A percentile compares a stretch with the other conserved stretches of the same genome.
Conservation (phyloP, 257 asterid species). For the Salvia miltiorrhiza region DNA sequence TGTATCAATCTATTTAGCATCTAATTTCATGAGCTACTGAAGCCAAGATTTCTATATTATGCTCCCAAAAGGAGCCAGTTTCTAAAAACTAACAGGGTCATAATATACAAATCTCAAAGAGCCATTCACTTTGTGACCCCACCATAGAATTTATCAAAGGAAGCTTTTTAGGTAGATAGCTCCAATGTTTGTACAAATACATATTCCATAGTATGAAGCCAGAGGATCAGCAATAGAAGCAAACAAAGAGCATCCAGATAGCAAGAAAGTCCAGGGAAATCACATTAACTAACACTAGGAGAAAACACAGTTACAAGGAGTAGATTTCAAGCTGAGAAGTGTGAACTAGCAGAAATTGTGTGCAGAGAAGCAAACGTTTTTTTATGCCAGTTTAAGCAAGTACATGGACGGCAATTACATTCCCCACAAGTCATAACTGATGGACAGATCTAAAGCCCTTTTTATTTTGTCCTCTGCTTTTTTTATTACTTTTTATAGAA, state of each 20-base stretch:
- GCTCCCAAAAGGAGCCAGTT: background rate
- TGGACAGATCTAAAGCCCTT: background rate
- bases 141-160: background rate
- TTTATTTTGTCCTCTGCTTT: background rate
- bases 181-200: background rate
- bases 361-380: background rate
- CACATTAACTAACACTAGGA: background rate
- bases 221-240: background rate
- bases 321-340: background rate
- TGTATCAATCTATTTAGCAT: background rate
- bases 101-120: background rate
- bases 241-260: background rate
- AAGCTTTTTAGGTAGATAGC: background rate
- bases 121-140: slow-evolving; percentile 1
- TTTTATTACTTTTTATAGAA: background rate
- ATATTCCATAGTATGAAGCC: background rate
- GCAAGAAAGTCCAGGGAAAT: background rate
- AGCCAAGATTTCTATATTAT: background rate
- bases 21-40: background rate
- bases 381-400: background rate
- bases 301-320: background rate
- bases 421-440: slow-evolving; percentile 7
- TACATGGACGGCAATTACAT: background rate
- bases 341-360: background rate
- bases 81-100: background rate